Percentiles rank a stretch among this genome's conserved stretches.
Conservation (phyloP, 352 stramenopile species). For the Phytophthora lateralis region DNA sequence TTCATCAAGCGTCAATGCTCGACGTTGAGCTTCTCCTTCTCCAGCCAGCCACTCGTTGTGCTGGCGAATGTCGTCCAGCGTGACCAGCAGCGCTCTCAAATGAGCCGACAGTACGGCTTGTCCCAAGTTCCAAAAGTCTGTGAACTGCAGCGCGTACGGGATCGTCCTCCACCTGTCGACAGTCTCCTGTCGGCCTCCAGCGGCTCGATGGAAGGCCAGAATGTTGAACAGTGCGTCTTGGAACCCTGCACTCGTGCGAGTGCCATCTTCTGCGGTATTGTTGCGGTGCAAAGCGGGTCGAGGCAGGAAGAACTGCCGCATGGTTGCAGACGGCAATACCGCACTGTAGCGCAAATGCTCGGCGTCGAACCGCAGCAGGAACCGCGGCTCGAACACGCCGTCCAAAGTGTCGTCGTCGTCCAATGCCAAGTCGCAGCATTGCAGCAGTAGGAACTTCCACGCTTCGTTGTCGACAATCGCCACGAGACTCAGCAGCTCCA, state of each 20-base stretch:
- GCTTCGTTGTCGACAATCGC: slow-evolving; percentile 35
- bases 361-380: slow-evolving; percentile 36
- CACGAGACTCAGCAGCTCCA: slow-evolving; percentile 48
- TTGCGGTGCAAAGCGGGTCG: slow-evolving; percentile 8
- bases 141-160: slow-evolving; percentile 29
- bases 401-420: slow-evolving; percentile 38
- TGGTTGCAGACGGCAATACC: slow-evolving; percentile 26
- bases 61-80: slow-evolving; percentile 29
- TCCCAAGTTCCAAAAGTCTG: slow-evolving; percentile 29
- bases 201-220: slow-evolving; percentile 14
- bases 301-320: slow-evolving; percentile 37
- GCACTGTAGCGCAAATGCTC: slow-evolving; percentile 36
- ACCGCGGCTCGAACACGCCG: slow-evolving; percentile 27
- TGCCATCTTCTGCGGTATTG: background rate
- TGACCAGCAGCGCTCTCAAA: slow-evolving; percentile 28
- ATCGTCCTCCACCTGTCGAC: slow-evolving; percentile 29
- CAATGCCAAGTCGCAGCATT: slow-evolving; percentile 33
- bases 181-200: slow-evolving; percentile 5
- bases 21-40: background rate
- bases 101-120: slow-evolving; percentile 26
- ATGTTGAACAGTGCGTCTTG: slow-evolving; percentile 28
- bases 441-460: slow-evolving; percentile 40
- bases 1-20: slow-evolving; percentile 9
- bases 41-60: slow-evolving; percentile 21
- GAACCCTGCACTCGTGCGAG: slow-evolving; percentile 20